Evolutionary conservation across 169 alveolate species (phyloP).

Genomic region (Plasmodium adleri): DNA sequence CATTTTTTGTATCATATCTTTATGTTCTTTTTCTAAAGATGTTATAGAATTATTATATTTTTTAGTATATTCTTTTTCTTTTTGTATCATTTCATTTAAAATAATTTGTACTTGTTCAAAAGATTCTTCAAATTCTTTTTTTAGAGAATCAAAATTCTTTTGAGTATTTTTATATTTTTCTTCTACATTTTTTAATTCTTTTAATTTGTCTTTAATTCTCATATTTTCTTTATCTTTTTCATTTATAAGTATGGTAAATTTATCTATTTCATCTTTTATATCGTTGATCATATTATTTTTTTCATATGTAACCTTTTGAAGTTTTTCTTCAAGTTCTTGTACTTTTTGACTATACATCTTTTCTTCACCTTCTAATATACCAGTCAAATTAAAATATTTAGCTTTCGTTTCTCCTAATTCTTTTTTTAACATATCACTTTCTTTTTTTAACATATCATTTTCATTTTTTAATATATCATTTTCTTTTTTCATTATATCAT

Average conservation of each 20-base stretch:
- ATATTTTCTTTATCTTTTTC: constrained; percentile 52
- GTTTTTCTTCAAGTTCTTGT: constrained; percentile 36
- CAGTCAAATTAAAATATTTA: constrained; percentile 59
- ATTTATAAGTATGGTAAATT: constrained; percentile 26
- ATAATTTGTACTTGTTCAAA: constrained; percentile 66
- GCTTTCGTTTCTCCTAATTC: constrained; percentile 72
- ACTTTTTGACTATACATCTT: constrained; percentile 54
- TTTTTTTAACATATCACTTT: constrained; percentile 30
- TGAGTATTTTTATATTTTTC: constrained; percentile 65
- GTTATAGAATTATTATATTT: constrained; percentile 40
- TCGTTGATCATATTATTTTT: constrained; percentile 37
- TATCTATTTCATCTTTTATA: constrained; percentile 48
- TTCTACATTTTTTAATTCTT: constrained; percentile 64
- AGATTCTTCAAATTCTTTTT: constrained; percentile 64
- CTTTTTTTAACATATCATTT: constrained; percentile 12
- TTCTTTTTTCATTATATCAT: constrained; percentile 6
- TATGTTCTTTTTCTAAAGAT: constrained; percentile 51
- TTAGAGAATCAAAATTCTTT: constrained; percentile 47
- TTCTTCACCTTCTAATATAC: constrained; percentile 73
- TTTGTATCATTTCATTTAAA: constrained; percentile 69
- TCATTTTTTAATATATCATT: constrained; percentile 3
- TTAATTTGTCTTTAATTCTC: constrained; percentile 39
- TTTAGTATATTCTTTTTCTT: constrained; percentile 60
- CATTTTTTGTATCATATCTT: constrained; percentile 19
- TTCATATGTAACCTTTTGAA: constrained; percentile 39